phyloP scores from a whole-genome alignment of 805 yeast genomes.

The Hanseniaspora thailandica region DNA sequence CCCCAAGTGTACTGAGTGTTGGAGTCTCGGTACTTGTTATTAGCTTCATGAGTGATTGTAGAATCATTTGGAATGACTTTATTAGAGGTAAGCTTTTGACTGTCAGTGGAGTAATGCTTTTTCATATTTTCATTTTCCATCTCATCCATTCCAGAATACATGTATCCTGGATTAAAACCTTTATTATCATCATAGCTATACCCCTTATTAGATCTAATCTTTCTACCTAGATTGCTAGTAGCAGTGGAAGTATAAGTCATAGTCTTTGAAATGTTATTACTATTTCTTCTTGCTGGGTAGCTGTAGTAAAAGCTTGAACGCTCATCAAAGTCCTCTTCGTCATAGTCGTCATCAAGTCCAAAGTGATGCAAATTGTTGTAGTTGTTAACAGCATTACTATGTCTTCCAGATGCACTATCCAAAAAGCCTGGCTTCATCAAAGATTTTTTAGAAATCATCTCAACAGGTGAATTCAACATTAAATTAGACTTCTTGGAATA shows the following conservation, averaged over 20 bases:
- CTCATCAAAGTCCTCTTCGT: constrained; percentile 21
- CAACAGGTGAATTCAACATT: background rate
- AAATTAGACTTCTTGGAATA: background rate
- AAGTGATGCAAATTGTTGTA: constrained; percentile 18
- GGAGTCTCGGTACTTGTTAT: constrained; percentile 6
- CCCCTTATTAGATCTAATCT: background rate
- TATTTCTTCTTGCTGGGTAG: constrained; percentile 9
- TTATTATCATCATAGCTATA: background rate
- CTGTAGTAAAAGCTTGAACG: constrained; percentile 18
- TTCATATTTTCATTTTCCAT: constrained; percentile 16
- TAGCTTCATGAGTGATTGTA: constrained; percentile 21
- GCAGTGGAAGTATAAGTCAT: background rate
- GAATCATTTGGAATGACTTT: constrained; percentile 19
- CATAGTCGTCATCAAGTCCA: constrained; percentile 22
- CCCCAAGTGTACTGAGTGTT: constrained; percentile 12
- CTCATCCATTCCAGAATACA: background rate
- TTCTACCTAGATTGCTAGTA: background rate
- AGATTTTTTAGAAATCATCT: background rate
- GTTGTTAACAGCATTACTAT: background rate
- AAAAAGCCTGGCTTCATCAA: background rate
- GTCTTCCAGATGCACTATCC: background rate
- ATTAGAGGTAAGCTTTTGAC: background rate
- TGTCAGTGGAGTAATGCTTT: constrained; percentile 12
- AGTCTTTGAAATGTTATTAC: background rate
- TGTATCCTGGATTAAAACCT: background rate